These are phyloP conservation scores for Melanopsichium pennsylvanicum DNA, from an alignment of 1,284 basidiomycete genomes.

Conservation along the genomic window DNA sequence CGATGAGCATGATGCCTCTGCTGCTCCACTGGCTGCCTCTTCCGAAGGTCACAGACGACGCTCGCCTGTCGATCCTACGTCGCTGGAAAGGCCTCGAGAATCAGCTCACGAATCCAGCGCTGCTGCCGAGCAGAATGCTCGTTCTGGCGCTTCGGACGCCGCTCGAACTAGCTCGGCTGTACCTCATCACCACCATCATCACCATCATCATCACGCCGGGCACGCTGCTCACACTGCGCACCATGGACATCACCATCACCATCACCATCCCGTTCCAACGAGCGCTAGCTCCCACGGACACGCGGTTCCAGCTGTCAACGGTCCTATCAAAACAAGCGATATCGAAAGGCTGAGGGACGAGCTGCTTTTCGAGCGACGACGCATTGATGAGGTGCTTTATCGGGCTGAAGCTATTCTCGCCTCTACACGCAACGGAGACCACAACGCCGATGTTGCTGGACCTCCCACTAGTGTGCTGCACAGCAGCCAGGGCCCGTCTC, in stretches of 20 bases:
- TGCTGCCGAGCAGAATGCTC: conserved; percentile 29
- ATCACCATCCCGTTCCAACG: conserved; percentile 35
- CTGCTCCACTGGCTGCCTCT: conserved; percentile 4
- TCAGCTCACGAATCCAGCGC: background rate
- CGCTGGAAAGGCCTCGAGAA: no score
- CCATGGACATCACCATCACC: conserved; percentile 37
- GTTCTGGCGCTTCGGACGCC: conserved; percentile 2
- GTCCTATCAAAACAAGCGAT: conserved; percentile 33
- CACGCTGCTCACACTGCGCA: conserved; percentile 32
- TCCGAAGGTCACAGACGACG: conserved; percentile 7
- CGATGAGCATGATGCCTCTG: conserved; percentile 15
- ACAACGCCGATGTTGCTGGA: conserved; percentile 10
- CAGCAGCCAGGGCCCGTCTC: conserved; percentile 19
- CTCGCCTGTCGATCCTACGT: no score
- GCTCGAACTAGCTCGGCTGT: conserved; percentile 9
- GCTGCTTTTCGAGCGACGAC: conserved; percentile 50
- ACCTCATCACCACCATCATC: conserved; percentile 48
- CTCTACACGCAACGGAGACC: conserved; percentile 24
- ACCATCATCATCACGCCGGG: conserved; percentile 42
- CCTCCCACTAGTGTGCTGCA: conserved; percentile 11
- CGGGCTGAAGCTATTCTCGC: conserved; percentile 53
- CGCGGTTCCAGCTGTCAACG: conserved; percentile 1
- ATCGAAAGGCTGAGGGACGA: conserved; percentile 57
- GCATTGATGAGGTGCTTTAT: conserved; percentile 52
- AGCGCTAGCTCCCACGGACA: conserved; percentile 19